Evolutionary conservation across 495 filamentous ascomycete species (phyloP), one percentile per base, ranked within the genome.

Genomic region (Podospora conica): DNA sequence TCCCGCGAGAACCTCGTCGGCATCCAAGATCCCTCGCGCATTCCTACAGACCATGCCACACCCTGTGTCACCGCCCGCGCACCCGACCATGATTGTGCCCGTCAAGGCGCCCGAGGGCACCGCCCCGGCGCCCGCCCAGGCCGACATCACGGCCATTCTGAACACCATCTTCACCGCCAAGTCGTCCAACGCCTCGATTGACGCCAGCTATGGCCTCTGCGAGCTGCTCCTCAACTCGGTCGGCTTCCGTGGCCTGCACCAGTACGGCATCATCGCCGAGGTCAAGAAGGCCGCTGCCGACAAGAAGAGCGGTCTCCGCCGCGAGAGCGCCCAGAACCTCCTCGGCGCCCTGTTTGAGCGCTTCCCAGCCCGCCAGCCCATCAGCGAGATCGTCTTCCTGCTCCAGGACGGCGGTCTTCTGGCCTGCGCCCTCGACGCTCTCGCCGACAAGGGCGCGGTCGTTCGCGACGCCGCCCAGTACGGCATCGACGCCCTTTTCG

Each of bases 251-350:
- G 92, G 91, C 40, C 84, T 97, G 63, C 78, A 82, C 31, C 69
- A 76, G 56, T 96, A 97, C 80, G 88, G 88, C 71, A 78, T 97
- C 66, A 67, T 92, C 53, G 77, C 84, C 67, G 83, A 85, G 62
- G 80, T 95, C 71, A 90, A 89, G 77, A 97, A 96, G 81, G 92
- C 90, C 58, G 92, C 96, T 10, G 77, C 84, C 65, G 93, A 98
- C 80, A 98, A 97, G 86, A 98, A 98, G 82, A 93, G 88, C 79
- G 90, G 90, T 8, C 81, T 87, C 63, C 86, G 85, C 68, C 85
- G 96, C 65, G 95, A 98, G 78, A 92, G 95, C 74, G 90, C 94
- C 59, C 96, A 98, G 87, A 93, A 96, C 72, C 88, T 96, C 61
- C 84, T 97, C 55, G 96, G 95, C 61, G 95, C 95, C 62, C 74